Evolutionary conservation across 2,329 filamentous ascomycete species (phyloP), one percentile per base, ranked within the genome.

Genomic region (Xylaria sp.): DNA sequence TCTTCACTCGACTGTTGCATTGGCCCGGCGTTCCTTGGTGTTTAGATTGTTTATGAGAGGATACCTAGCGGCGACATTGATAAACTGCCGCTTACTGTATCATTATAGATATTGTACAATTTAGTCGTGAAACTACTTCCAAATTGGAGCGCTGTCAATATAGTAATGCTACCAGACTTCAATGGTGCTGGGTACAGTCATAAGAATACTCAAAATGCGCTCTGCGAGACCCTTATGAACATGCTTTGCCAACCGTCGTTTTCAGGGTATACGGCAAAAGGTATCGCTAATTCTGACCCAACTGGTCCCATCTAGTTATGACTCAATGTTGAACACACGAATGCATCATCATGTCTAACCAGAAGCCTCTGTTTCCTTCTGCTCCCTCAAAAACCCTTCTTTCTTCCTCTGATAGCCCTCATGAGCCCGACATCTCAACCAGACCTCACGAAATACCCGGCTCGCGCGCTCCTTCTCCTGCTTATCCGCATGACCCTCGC

Each of bases 1-100:
- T 83, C 80, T 83, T 83, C 80, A 82, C 81, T 83, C 80, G 79
- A 80, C 76, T 80, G 75, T 74, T 75, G 81, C 81, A 83, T 83
- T 83, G 81, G 80, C 79, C 71, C 43, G 81, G 81, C 80, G 80
- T 83, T 82, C 75, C 37, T 60, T 21, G 70, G 67, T 67, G 59
- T 69, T 71, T 66, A 19, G 25, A 62, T 62, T 54, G 50, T 63
- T 65, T 62, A 54, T 47, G 54, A 47, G 53, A 35, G 53, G 40
- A 52, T 58, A 61, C 65, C 57, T 31, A 47, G 57, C 55, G 56
- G 56, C 64, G 54, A 53, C 51, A 61, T 54, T 58, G 11, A 59
- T 45, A 60, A 56, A 61, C 28, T 49, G 53, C 57, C 54, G 46
- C 58, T 50, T 58, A 61, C 19, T 72, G 67, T 70, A 71, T 51